phyloP scores from a whole-genome alignment of 164 flowering plant genomes.

The Vitis cinerea region DNA sequence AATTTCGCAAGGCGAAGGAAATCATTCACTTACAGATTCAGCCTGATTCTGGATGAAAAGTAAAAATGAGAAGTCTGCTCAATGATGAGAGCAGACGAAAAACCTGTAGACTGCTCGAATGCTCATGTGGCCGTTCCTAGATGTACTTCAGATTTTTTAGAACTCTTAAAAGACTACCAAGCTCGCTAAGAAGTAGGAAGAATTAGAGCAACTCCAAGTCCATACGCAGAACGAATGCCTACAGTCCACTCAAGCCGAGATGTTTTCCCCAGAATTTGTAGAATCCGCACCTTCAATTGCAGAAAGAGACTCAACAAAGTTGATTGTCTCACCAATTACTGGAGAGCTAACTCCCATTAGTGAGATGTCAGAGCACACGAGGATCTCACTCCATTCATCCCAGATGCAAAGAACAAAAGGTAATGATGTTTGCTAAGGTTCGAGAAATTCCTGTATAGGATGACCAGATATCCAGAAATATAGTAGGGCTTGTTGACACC shows the following conservation, averaged over 20 bases:
- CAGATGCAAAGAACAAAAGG: constrained; percentile 95
- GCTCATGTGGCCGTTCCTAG: too few relatives aligned
- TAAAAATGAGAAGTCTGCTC: too few relatives aligned
- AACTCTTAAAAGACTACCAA: too few relatives aligned
- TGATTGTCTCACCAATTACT: constrained; percentile 92
- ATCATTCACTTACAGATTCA: constrained; percentile 2
- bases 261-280: too few relatives aligned
- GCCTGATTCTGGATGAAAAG: too few relatives aligned
- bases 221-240: too few relatives aligned
- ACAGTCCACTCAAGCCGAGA: too few relatives aligned
- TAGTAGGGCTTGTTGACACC: constrained; percentile 90
- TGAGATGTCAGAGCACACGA: constrained; percentile 99
- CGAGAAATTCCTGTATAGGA: constrained; percentile 95
- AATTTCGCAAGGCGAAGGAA: constrained; percentile 36
- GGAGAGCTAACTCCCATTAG: constrained; percentile 85
- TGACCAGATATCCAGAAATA: constrained; percentile 93
- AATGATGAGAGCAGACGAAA: too few relatives aligned
- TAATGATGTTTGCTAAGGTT: constrained; percentile 96
- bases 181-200: too few relatives aligned
- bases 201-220: too few relatives aligned
- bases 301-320: constrained; percentile 86
- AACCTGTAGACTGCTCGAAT: too few relatives aligned
- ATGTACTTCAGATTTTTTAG: too few relatives aligned
- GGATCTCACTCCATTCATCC: constrained; percentile 98
- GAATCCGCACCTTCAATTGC: constrained; percentile 15